phyloP scores from a whole-genome alignment of 129 eudicot species.

The Lonicera japonica region DNA sequence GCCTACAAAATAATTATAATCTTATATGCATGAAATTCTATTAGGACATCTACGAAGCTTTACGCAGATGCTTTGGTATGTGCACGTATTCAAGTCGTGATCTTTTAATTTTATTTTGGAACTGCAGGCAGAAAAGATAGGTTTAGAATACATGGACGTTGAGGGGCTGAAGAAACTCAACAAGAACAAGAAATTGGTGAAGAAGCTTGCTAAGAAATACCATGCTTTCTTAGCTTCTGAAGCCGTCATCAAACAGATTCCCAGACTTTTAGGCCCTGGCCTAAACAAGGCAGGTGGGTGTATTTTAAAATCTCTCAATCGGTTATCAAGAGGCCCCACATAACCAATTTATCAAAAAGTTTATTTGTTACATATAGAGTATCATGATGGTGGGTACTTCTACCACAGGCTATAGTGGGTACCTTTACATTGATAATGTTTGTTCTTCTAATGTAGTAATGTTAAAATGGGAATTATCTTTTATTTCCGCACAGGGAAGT shows the following conservation, averaged over 20 bases:
- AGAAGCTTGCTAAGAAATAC: constrained; percentile 52
- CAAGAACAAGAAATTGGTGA: constrained; percentile 53
- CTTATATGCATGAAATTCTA: no score
- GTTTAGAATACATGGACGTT: constrained; percentile 48
- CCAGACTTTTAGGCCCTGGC: constrained; percentile 54
- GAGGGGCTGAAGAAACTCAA: constrained; percentile 48
- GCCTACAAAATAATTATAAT: no score
- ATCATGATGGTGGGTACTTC: no score
- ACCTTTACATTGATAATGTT: not conserved
- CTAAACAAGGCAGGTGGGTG: constrained; percentile 49
- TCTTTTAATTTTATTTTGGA: no score
- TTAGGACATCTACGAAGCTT: no score
- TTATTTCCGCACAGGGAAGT: constrained; percentile 37
- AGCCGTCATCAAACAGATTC: constrained; percentile 55
- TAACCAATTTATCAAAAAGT: no score
- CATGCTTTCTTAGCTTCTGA: constrained; percentile 56
- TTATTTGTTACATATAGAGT: no score
- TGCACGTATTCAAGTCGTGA: not conserved
- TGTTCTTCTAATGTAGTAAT: no score
- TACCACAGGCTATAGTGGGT: no score
- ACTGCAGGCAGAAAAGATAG: constrained; percentile 45
- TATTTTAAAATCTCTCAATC: not conserved
- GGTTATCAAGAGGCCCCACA: no score
- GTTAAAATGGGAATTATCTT: not conserved
- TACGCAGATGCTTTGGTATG: not conserved